phyloP scores from a whole-genome alignment of 768 basidiomycete genomes.

The Boletus subparvulus region DNA sequence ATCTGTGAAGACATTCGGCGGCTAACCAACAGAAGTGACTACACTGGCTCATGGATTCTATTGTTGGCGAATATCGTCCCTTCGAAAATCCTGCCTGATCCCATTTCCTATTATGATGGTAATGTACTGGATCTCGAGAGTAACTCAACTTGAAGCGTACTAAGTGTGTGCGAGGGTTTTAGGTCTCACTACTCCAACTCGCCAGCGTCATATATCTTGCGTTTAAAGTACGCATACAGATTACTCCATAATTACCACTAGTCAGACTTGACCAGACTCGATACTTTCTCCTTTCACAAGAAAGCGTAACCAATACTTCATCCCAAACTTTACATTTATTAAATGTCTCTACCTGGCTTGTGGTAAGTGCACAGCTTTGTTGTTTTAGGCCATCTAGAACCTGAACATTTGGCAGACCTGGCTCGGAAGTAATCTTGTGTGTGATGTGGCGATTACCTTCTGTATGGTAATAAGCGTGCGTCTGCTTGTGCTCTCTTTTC shows the following conservation, averaged over 20 bases:
- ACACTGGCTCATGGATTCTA: conserved; percentile 20
- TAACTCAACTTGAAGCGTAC: no score
- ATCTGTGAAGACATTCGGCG: no score
- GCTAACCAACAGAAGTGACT: conserved; percentile 6
- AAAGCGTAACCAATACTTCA: no score
- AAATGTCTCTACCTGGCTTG: conserved; percentile 2
- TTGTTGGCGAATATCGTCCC: conserved; percentile 23
- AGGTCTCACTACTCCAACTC: conserved; percentile 27
- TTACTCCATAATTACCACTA: not conserved
- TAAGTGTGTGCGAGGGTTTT: not conserved
- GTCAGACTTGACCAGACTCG: no score
- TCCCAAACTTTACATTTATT: not conserved
- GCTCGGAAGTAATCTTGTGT: conserved; percentile 20
- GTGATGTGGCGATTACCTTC: conserved; percentile 19
- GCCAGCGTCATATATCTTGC: conserved; percentile 11
- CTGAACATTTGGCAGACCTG: conserved; percentile 13
- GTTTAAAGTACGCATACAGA: not conserved
- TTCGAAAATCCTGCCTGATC: conserved; percentile 1
- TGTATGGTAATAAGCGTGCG: conserved; percentile 20
- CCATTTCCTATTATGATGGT: conserved; percentile 18
- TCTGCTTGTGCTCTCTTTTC: not conserved
- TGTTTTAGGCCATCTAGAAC: not conserved
- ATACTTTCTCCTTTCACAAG: not conserved
- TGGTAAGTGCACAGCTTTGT: conserved; percentile 2
- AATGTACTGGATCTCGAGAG: not conserved